A percentile compares a stretch with the other conserved stretches of the same genome.
Evolutionary conservation across 257 asterid species (phyloP).

Genomic region (Cinchona pubescens): DNA sequence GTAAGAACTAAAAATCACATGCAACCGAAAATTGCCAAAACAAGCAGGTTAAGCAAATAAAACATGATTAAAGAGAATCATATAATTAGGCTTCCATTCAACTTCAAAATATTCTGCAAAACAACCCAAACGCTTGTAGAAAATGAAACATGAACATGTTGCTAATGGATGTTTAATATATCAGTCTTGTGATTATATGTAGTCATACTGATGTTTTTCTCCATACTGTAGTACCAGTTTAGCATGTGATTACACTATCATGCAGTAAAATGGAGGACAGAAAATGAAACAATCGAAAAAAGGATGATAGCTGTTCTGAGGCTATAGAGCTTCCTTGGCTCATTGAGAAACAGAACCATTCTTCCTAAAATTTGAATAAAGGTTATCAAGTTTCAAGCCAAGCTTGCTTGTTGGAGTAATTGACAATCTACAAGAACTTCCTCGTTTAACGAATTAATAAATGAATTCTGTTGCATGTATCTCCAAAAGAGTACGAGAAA

Average conservation of each 20-base stretch:
- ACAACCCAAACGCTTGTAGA: background rate
- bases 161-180: background rate
- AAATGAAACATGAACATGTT: background rate
- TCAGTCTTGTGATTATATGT: background rate
- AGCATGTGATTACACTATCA: background rate
- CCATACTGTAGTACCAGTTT: background rate
- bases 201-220: background rate
- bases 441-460: background rate
- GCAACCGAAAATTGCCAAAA: background rate
- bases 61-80: background rate
- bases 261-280: background rate
- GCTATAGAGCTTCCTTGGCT: background rate
- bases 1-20: background rate
- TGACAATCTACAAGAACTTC: background rate
- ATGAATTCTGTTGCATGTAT: background rate
- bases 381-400: background rate
- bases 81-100: background rate
- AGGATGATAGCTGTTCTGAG: background rate
- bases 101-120: background rate
- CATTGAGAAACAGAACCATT: background rate
- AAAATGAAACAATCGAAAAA: background rate
- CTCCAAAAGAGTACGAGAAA: background rate
- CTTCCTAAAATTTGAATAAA: background rate
- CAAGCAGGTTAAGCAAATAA: constrained; percentile 3
- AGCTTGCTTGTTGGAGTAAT: background rate